A percentile compares a stretch with the other conserved stretches of the same genome.
Conservation (phyloP, 2,329 filamentous ascomycete genomes). For the Pyrenochaeta sp. region DNA sequence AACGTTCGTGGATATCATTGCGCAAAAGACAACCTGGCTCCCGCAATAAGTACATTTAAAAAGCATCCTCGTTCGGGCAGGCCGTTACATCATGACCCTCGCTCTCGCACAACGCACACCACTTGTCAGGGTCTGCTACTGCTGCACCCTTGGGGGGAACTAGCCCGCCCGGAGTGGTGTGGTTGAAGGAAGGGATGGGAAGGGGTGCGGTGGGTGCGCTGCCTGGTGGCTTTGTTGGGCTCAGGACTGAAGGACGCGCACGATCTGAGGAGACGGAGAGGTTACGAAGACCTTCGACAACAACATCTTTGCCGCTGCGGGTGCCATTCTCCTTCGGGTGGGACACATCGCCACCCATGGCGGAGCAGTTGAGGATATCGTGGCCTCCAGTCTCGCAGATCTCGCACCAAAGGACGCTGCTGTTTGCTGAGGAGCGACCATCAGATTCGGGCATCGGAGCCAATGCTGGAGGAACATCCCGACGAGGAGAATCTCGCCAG, state of each 20-base stretch:
- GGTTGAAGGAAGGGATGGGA: constrained; percentile 41
- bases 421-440: constrained; percentile 66
- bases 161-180: constrained; percentile 35
- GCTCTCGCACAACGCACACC: constrained; percentile 95
- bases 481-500: constrained; percentile 53
- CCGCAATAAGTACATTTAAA: constrained; percentile 26
- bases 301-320: constrained; percentile 37
- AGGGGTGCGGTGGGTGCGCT: constrained; percentile 45
- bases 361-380: constrained; percentile 92
- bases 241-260: constrained; percentile 35
- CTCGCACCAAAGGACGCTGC: constrained; percentile 83
- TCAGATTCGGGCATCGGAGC: constrained; percentile 75
- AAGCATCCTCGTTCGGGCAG: constrained; percentile 88
- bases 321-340: constrained; percentile 28
- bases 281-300: constrained; percentile 41
- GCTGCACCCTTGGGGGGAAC: constrained; percentile 44
- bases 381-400: constrained; percentile 93
- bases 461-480: constrained; percentile 56
- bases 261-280: constrained; percentile 44
- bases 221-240: constrained; percentile 43
- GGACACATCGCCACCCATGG: constrained; percentile 71
- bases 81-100: constrained; percentile 97
- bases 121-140: constrained; percentile 76
- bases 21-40: constrained; percentile 1
- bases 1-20: constrained; percentile 16